A percentile compares a stretch with the other conserved stretches of the same genome.
Conservation (phyloP, 148 eudicot species). For the Cornus suecica region DNA sequence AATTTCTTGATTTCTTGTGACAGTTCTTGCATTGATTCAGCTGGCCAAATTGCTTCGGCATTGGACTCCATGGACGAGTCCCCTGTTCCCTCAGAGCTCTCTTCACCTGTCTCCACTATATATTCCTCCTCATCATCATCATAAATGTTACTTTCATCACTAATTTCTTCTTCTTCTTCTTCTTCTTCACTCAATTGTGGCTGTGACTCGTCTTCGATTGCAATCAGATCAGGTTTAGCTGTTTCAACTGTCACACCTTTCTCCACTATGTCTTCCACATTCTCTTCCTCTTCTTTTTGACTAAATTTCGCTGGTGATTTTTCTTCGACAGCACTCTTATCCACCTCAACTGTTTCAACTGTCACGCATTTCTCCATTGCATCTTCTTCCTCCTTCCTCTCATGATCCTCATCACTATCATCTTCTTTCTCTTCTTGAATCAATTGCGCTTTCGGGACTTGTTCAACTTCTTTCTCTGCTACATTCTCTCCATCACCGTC, state of each 20-base stretch:
- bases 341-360: neutral
- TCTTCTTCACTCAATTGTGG: neutral
- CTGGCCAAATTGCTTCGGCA: slow-evolving; percentile 22
- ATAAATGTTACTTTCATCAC: neutral
- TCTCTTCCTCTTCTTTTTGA: slow-evolving; percentile 1
- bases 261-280: neutral
- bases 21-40: slow-evolving; percentile 19
- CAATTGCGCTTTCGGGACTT: neutral
- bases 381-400: neutral
- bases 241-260: neutral
- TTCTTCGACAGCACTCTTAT: neutral
- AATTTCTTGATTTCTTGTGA: slow-evolving; percentile 6
- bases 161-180: slow-evolving; percentile 15
- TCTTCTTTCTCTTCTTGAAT: neutral
- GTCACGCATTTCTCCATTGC: neutral
- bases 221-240: neutral
- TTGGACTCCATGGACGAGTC: slow-evolving; percentile 36
- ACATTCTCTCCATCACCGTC: neutral
- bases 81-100: slow-evolving; percentile 28
- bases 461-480: too few species aligned
- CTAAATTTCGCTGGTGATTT: neutral
- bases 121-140: slow-evolving; percentile 11
- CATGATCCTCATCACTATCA: neutral
- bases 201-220: neutral
- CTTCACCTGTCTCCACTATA: slow-evolving; percentile 19